Evolutionary conservation across 83 land plant species (phyloP).

Genomic region (Picea engelmannii): DNA sequence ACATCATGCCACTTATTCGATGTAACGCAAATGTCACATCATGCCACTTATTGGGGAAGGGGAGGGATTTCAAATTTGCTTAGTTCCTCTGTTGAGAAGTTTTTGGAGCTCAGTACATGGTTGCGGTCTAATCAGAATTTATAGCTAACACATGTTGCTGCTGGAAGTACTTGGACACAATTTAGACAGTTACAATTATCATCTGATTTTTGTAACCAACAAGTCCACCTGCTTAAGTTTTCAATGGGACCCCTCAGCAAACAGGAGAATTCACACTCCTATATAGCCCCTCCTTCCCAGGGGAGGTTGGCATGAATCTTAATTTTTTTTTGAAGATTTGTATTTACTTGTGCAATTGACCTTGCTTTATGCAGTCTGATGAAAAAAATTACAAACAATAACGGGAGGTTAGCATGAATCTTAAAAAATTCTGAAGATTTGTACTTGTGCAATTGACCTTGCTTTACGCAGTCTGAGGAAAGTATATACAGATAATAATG

Average conservation of each 20-base stretch:
- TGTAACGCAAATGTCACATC: not conserved
- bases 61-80: not conserved
- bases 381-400: not conserved
- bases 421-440: not conserved
- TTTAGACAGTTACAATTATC: not conserved
- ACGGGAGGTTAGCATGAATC: no score
- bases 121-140: not conserved
- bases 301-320: not conserved
- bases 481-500: not conserved
- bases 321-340: not conserved
- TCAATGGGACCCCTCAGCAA: not conserved
- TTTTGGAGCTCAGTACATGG: not conserved
- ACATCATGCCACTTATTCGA: not conserved
- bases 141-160: not conserved
- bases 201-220: not conserved
- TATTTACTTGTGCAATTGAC: not conserved
- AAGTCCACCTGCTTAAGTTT: not conserved
- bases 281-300: not conserved
- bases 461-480: not conserved
- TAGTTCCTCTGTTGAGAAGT: not conserved
- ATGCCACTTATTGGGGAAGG: not conserved
- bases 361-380: not conserved
- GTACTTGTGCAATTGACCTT: not conserved
- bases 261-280: not conserved
- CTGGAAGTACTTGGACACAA: not conserved